phyloP scores from a whole-genome alignment of 176 grass and related monocot genomes.

The Eragrostis nindensis region DNA sequence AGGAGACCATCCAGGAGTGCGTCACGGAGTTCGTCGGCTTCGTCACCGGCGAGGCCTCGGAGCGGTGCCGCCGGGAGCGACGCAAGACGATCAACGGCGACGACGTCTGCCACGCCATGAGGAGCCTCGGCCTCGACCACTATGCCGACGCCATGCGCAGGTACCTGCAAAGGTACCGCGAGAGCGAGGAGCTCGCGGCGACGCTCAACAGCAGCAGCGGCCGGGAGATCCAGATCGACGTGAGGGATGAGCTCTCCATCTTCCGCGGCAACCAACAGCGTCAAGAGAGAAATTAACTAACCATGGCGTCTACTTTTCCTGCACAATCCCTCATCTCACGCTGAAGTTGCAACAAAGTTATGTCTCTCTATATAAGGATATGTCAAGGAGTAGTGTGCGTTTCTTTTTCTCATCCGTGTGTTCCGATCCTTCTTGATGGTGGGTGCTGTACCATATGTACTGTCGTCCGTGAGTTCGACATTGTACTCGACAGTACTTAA shows the following conservation, averaged over 20 bases:
- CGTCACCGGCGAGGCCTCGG: constrained; percentile 74
- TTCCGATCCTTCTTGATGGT: not conserved
- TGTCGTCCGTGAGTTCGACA: not conserved
- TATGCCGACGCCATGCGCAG: constrained; percentile 75
- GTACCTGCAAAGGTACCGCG: constrained; percentile 76
- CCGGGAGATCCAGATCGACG: constrained; percentile 43
- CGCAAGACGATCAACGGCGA: constrained; percentile 85
- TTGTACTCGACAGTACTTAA: not conserved
- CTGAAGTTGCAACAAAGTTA: not conserved
- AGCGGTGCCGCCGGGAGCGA: constrained; percentile 63
- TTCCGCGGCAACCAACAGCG: constrained; percentile 35
- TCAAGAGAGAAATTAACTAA: not conserved
- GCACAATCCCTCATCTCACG: not conserved
- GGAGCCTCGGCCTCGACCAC: constrained; percentile 68
- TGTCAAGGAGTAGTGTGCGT: not conserved
- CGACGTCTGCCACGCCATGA: constrained; percentile 74
- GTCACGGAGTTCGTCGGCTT: constrained; percentile 82
- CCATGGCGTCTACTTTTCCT: not conserved
- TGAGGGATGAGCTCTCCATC: constrained; percentile 59
- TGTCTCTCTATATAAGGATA: not conserved
- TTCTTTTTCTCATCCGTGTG: not conserved
- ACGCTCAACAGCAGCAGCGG: constrained; percentile 29
- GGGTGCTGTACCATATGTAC: not conserved
- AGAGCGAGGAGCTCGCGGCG: constrained; percentile 53
- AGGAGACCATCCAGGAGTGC: constrained; percentile 83